phyloP scores from a whole-genome alignment of 371 early-diverging fungal genomes.

The Mucor sp. region DNA sequence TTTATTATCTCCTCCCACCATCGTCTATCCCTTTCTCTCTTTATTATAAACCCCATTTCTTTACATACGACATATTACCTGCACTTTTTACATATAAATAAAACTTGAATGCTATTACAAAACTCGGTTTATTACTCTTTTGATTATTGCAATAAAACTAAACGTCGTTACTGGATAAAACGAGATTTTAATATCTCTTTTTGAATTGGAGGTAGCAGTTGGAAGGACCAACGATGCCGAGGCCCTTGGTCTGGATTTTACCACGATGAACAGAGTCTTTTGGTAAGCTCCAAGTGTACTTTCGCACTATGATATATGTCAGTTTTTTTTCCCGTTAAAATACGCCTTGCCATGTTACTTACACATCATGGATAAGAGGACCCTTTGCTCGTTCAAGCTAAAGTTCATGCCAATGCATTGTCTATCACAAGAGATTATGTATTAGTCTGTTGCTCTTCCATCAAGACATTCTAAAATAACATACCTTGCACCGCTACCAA shows the following conservation, averaged over 20 bases:
- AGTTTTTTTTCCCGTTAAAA: background rate
- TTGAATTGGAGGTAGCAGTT: background rate
- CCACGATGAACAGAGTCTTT: background rate
- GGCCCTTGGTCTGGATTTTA: background rate
- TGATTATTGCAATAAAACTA: background rate
- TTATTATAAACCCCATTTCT: background rate
- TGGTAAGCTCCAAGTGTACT: background rate
- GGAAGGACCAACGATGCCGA: background rate
- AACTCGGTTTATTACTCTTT: background rate
- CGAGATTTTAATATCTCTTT: conserved; percentile 20
- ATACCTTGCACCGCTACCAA: conserved; percentile 44
- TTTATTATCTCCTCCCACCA: background rate
- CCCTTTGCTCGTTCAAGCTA: conserved; percentile 53
- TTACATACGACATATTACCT: background rate
- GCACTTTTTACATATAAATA: background rate
- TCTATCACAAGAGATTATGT: conserved; percentile 9
- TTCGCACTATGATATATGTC: background rate
- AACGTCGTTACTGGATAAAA: background rate
- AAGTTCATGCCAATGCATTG: conserved; percentile 64
- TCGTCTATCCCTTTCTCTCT: background rate
- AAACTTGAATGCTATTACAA: background rate
- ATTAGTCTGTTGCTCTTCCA: background rate
- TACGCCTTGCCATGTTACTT: conserved; percentile 3
- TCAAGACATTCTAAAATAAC: no score
- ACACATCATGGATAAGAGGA: conserved; percentile 51